phyloP scores from a whole-genome alignment of 805 yeast species.

The Spathaspora girioi region DNA sequence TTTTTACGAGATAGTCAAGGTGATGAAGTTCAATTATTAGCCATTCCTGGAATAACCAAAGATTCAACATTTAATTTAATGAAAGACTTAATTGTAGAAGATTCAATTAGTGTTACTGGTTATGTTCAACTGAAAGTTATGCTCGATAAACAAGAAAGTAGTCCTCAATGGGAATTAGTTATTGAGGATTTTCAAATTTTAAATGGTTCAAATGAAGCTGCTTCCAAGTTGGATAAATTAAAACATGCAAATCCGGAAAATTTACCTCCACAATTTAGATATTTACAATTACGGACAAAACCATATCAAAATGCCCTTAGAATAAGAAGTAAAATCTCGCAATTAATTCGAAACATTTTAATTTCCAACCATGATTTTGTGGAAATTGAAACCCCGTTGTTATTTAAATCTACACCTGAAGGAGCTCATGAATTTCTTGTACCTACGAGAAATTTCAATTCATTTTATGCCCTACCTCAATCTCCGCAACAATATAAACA shows the following conservation, averaged over 20 bases:
- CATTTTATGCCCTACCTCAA: conserved; percentile 89
- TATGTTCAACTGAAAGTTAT: conserved; percentile 31
- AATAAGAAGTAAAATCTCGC: conserved; percentile 54
- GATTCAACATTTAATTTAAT: conserved; percentile 36
- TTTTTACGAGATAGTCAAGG: conserved; percentile 74
- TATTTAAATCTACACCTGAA: conserved; percentile 95
- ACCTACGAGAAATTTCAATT: conserved; percentile 66
- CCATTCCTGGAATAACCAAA: conserved; percentile 40
- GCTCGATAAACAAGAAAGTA: neutral
- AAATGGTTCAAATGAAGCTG: conserved; percentile 59
- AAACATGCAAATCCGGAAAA: conserved; percentile 47
- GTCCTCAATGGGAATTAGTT: conserved; percentile 51
- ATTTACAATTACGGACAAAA: conserved; percentile 69
- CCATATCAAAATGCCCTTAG: conserved; percentile 53
- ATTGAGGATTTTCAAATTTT: conserved; percentile 51
- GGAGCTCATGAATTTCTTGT: conserved; percentile 96
- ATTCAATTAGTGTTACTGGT: conserved; percentile 69
- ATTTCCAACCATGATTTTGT: conserved; percentile 46
- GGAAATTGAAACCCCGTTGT: conserved; percentile 88
- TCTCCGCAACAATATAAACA: conserved; percentile 98
- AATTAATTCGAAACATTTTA: conserved; percentile 40
- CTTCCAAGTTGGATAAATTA: conserved; percentile 64
- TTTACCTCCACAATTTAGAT: conserved; percentile 78
- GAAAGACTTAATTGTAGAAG: conserved; percentile 59
- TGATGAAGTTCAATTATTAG: conserved; percentile 49